phyloP scores from a whole-genome alignment of 2,329 filamentous ascomycete genomes.

The Cadophora gregata region DNA sequence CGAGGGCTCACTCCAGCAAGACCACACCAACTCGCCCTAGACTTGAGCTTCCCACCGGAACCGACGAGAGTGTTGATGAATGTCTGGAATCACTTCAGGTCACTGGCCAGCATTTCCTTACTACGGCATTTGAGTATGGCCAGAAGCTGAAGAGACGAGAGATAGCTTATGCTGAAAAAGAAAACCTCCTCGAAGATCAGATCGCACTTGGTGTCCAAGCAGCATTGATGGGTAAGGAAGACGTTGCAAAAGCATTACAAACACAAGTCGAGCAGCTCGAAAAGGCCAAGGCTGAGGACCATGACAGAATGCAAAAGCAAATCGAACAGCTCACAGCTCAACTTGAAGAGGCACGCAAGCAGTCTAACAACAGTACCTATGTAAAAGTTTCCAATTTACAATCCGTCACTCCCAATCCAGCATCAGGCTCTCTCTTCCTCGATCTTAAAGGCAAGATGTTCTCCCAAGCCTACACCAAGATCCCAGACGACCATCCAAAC shows the following conservation, averaged over 20 bases:
- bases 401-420: not conserved
- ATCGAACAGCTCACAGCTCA: not conserved
- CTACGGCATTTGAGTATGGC: not conserved
- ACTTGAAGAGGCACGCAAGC: not conserved
- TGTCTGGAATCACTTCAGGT: not conserved
- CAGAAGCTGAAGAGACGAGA: not conserved
- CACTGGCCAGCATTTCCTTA: not conserved
- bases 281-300: not conserved
- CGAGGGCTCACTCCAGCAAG: not conserved
- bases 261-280: not conserved
- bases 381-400: not conserved
- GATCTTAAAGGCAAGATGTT: constrained; percentile 8
- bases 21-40: not conserved
- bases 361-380: not conserved
- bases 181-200: too few species aligned
- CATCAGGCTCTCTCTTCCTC: not conserved
- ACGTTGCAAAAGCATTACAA: not conserved
- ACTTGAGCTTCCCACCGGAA: not conserved
- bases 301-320: not conserved
- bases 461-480: constrained; percentile 5
- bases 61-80: not conserved
- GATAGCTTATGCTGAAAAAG: not conserved
- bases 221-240: not conserved
- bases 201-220: not conserved
- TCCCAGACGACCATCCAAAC: constrained; percentile 6